Base-by-base conservation (phyloP, 495 filamentous ascomycete genomes). In the Tuber magnatum region DNA sequence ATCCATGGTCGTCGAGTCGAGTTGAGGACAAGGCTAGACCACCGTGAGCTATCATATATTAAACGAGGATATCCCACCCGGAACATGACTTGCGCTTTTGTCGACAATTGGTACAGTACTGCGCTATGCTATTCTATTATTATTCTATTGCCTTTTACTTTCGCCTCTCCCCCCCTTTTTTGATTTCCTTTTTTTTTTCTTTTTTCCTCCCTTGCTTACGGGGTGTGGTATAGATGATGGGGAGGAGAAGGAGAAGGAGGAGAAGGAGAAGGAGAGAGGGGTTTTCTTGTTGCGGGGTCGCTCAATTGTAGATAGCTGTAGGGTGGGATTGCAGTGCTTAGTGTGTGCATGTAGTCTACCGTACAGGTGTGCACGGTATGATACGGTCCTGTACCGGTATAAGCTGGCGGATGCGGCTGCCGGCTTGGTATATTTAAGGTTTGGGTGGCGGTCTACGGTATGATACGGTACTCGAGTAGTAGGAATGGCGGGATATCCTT, bases 171-270 rank as follows among this genome's bases (percentile, higher is more conserved):
- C 22, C 9, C 8, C 24, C 8, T 77, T 77, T 69, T 40, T 77
- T 18, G 65, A 43, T 61, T 76, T 74, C 32, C 70, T 71, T 24
- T 9, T 9, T 74, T 77, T 73, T 46, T n/a, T n/a, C n/a, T n/a
- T n/a, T n/a, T n/a, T n/a, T n/a, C n/a, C n/a, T n/a, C n/a, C n/a
- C n/a, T n/a, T n/a, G n/a, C n/a, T n/a, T n/a, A 72, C 56, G 68
- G 39, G 38, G 68, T 99, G 93, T 83, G 95, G 95, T 2, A 92
- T 97, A 0, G 94, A 97, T 78, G 92, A 93, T 78, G 92, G 93
- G 14, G 88, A 86, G 14, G 92, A 96, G 80, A 38, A 81, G 7
- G 81, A 78, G 18, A 87, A 94, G 75, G 92, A 96, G 74, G 91
- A 97, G 81, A 86, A 96, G 87, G 72, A 80, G 87, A 75, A 83